Conservation (phyloP, 140 eudicot species). For the Artemisia princeps region DNA sequence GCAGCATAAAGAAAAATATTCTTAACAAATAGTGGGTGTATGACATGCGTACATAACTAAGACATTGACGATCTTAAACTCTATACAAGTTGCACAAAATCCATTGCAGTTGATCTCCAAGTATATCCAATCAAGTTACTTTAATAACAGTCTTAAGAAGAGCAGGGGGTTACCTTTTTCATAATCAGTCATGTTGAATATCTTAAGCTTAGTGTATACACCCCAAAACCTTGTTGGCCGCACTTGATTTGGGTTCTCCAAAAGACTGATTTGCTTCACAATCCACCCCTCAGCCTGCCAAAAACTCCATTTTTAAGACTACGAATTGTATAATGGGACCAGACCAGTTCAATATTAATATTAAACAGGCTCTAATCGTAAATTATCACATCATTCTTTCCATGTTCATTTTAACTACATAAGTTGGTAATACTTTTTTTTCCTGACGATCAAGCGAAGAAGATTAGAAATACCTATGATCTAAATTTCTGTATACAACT, state of each 20-base stretch:
- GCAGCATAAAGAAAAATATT: constrained; percentile 8
- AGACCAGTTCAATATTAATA: too few species aligned
- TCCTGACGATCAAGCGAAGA: too few species aligned
- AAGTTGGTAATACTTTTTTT: too few species aligned
- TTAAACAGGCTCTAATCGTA: too few species aligned
- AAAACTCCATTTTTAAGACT: neutral
- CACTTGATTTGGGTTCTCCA: constrained; percentile 81
- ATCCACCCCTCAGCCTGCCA: constrained; percentile 91
- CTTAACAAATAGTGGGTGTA: neutral
- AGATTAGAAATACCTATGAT: too few species aligned
- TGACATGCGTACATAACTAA: neutral
- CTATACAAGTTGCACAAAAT: neutral
- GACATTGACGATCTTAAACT: neutral
- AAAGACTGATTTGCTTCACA: constrained; percentile 61
- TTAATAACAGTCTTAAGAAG: neutral
- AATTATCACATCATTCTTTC: too few species aligned
- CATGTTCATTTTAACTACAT: too few species aligned
- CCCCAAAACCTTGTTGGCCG: constrained; percentile 98
- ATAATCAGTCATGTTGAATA: constrained; percentile 82
- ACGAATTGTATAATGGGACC: too few species aligned
- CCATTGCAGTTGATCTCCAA: neutral
- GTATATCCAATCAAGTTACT: neutral
- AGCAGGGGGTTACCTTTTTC: constrained; percentile 48
- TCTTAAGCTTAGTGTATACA: constrained; percentile 88
- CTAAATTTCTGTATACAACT: too few species aligned